Conservation (phyloP, 2,329 filamentous ascomycete species). For the Nothophaeocryptopus gaeumannii region DNA sequence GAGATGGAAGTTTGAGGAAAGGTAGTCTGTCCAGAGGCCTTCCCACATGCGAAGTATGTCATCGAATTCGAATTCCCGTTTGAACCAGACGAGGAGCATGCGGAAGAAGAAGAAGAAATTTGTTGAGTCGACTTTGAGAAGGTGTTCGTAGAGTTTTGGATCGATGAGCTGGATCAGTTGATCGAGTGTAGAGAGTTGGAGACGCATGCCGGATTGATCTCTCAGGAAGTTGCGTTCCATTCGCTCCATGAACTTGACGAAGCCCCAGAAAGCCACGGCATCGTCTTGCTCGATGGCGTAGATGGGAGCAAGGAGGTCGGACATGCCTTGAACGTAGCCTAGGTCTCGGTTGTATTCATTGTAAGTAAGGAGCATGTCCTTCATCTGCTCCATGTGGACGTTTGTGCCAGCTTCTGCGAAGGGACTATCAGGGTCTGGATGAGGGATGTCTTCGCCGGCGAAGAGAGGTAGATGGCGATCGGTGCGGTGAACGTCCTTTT, state of each 20-base stretch:
- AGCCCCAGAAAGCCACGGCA: constrained; percentile 93
- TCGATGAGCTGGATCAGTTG: constrained; percentile 97
- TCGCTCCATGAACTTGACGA: constrained; percentile 91
- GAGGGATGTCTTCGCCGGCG: constrained; percentile 90
- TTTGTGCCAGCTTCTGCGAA: constrained; percentile 93
- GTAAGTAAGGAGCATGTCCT: constrained; percentile 97
- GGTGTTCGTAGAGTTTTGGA: constrained; percentile 85
- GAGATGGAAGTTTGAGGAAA: constrained; percentile 86
- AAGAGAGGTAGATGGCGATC: constrained; percentile 95
- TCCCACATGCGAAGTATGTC: constrained; percentile 91
- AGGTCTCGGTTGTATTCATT: constrained; percentile 96
- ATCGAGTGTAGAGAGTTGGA: constrained; percentile 84
- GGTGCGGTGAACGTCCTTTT: constrained; percentile 97
- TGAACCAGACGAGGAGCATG: constrained; percentile 98
- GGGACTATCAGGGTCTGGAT: constrained; percentile 92
- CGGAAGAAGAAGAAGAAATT: constrained; percentile 99
- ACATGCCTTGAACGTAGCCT: constrained; percentile 98
- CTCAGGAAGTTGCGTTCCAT: constrained; percentile 98
- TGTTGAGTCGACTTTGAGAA: constrained; percentile 86
- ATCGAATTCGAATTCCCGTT: constrained; percentile 88
- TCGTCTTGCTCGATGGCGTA: constrained; percentile 98
- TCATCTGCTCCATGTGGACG: constrained; percentile 96
- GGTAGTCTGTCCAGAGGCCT: constrained; percentile 86
- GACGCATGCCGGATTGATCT: constrained; percentile 93
- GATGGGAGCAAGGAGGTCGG: constrained; percentile 88